Percentiles rank a stretch among this genome's conserved stretches.
These are phyloP conservation scores for Patellifolia procumbens DNA, from an alignment of 179 eudicot genomes.

Conservation along the genomic window DNA sequence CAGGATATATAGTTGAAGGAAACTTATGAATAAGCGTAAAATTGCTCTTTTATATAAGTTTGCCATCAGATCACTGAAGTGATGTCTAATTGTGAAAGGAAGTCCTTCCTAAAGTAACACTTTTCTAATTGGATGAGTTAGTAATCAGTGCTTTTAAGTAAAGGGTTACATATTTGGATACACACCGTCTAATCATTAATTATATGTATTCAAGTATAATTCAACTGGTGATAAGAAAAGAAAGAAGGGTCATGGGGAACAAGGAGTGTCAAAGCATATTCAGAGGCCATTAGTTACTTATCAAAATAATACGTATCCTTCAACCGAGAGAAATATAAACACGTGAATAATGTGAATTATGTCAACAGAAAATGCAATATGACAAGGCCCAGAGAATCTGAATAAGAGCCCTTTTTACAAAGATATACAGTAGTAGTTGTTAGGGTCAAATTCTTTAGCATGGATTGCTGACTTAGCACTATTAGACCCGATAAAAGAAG, in stretches of 20 bases:
- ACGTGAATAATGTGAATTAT: too few relatives aligned
- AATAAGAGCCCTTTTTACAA: too few relatives aligned
- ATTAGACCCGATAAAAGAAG: background rate
- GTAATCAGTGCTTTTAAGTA: background rate
- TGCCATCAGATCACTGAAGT: background rate
- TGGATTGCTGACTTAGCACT: background rate
- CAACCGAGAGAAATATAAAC: background rate
- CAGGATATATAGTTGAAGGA: background rate
- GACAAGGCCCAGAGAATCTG: too few relatives aligned
- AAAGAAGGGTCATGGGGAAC: background rate
- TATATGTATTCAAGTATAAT: too few relatives aligned
- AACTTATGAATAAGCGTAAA: background rate
- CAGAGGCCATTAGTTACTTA: background rate
- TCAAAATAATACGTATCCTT: background rate
- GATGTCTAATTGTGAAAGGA: background rate
- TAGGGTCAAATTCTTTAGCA: too few relatives aligned
- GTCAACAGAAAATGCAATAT: too few relatives aligned
- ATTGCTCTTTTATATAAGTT: background rate
- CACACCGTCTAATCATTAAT: too few relatives aligned
- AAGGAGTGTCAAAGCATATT: background rate
- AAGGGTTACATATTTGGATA: background rate
- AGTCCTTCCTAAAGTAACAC: background rate
- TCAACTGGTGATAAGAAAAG: background rate
- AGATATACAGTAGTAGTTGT: too few relatives aligned
- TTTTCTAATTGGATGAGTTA: background rate